Evolutionary conservation across 202 grass and related monocot genomes (phyloP), one percentile per base, ranked within the genome.

Genomic region (Dendrocalamus latiflorus): DNA sequence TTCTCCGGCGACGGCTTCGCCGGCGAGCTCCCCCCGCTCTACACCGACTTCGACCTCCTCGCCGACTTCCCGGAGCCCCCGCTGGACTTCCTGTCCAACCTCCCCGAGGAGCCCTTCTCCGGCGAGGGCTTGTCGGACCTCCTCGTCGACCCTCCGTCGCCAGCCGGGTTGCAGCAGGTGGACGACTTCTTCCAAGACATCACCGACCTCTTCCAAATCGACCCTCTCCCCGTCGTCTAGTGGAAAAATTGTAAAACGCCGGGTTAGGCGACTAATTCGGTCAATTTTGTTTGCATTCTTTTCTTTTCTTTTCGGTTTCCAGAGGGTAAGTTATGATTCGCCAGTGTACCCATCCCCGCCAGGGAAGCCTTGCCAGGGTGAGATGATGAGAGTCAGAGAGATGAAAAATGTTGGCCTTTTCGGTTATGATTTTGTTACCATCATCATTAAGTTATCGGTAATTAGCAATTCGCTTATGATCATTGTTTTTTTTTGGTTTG

Each of bases 101-200:
- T 87, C 4, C 86, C 89, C 0, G 81, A 87, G 6, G 51, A 82
- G 50, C 69, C 54, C 12, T 68, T 80, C 15, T 8, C 79, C 13
- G 76, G 57, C 42, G 64, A 68, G 43, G 21, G 20, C 28, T 69
- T 51, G 48, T 68, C 70, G 25, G 77, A 75, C 14, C 51, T 33
- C 12, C 34, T 70, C 7, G 55, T 60, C 9, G 55, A 55, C 33
- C 55, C 87, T 38, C 3, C 76, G n/a, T 70, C 72, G 37, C 66
- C 91, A 50, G 72, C 25, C 53, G n/a, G 18, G 80, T 75, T 74
- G 72, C 77, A 36, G 83, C 91, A 81, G 43, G 78, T 72, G 28
- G 96, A 95, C 60, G 93, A 92, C 49, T 90, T 80, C 36, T 99
- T 99, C 76, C 51, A 91, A 3, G 96, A 96, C 75, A 99, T 99